Evolutionary conservation across 176 grass and related monocot species (phyloP), one percentile per base, ranked within the genome.

Genomic region (Eragrostis nindensis): DNA sequence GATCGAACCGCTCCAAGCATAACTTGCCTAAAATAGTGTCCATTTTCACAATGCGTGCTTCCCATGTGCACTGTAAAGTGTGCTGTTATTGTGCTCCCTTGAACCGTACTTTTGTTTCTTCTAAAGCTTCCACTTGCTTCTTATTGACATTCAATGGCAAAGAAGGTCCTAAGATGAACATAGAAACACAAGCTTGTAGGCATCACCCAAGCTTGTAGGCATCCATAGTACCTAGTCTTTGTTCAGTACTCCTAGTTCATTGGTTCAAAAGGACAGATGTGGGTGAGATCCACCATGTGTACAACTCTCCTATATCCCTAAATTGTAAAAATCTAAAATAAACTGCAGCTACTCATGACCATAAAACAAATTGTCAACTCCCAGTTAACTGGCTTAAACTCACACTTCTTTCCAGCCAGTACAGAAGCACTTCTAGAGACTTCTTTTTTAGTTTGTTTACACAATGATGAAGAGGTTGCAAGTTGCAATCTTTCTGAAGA

Each of bases 11-110:
- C 32, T 74, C 47, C 30, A 42, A 74, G 32, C 45, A 63, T 65
- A 27, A 19, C 27, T 12, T 62, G 46, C 15, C 29, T 70, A 73
- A 82, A 73, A 82, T 15, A 49, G 49, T 63, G 43, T 40, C 32
- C 21, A 21, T 66, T 63, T 65, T 54, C 13, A 42, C 21, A 53
- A 42, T 83, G n/a, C 29, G 80, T 83, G 70, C 56, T 53, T 65
- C 59, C 80, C 80, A 65, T 83, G 70, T 83, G 80, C 80, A 19
- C 45, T 43, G 32, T 6, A 66, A 82, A 82, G 70, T 62, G 61
- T 27, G 59, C 17, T 38, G 59, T 74, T 66, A 65, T 82, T 82
- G 29, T 65, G 68, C 46, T 72, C 41, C 6, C 53, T 62, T 72
- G 67, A 44, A 82, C 70, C 55, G 62, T 64, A 9, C 21, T 73